Evolutionary conservation across 495 filamentous ascomycete species (phyloP).

Genomic region (Trichoderma erinaceum): DNA sequence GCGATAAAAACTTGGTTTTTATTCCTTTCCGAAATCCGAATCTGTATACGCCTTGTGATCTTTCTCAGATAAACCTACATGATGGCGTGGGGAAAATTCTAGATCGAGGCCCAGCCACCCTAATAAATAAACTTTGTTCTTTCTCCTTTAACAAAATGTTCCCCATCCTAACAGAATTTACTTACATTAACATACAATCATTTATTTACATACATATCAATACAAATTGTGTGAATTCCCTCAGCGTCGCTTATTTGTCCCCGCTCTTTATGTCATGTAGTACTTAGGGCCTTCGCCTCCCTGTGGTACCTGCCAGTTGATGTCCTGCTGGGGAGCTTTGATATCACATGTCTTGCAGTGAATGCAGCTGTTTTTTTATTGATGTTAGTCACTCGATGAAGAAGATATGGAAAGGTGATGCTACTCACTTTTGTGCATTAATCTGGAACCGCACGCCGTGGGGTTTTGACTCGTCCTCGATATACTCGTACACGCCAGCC

Average conservation of each 20-base stretch:
- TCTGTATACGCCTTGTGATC: too few relatives aligned
- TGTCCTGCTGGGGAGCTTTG: constrained; percentile 92
- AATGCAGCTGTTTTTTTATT: constrained; percentile 61
- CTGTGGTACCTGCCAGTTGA: constrained; percentile 93
- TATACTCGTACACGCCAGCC: constrained; percentile 97
- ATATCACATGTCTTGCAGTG: constrained; percentile 99
- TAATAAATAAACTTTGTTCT: too few relatives aligned
- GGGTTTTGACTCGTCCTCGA: constrained; percentile 78
- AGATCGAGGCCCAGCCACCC: neutral
- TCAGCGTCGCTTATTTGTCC: neutral
- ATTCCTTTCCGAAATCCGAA: too few relatives aligned
- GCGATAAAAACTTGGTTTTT: too few relatives aligned
- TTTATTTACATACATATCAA: neutral
- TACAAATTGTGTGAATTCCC: neutral
- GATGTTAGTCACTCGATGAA: neutral
- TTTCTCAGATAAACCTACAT: too few relatives aligned
- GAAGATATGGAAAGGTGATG: neutral
- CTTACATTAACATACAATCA: neutral
- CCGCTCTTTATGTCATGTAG: constrained; percentile 64
- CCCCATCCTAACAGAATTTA: neutral
- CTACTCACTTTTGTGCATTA: constrained; percentile 92
- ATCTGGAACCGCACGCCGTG: constrained; percentile 93
- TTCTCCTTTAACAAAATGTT: too few relatives aligned
- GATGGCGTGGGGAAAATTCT: neutral
- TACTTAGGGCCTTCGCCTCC: constrained; percentile 97